Evolutionary conservation across 805 yeast species (phyloP).

Genomic region (Starmerella sirachaensis): DNA sequence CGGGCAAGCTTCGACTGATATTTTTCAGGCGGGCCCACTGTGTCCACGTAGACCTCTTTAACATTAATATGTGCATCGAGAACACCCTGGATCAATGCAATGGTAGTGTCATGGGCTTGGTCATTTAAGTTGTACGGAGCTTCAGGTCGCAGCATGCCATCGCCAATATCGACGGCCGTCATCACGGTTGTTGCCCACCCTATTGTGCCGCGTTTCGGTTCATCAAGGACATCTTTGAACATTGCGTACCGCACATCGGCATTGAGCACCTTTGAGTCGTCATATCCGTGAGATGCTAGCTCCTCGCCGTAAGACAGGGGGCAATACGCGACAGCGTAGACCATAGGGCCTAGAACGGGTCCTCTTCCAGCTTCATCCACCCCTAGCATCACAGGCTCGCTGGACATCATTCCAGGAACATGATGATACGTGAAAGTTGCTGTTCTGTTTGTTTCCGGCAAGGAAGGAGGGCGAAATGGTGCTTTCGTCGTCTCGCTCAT

Average conservation of each 20-base stretch:
- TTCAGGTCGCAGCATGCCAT: conserved; percentile 71
- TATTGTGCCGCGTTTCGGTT: conserved; percentile 33
- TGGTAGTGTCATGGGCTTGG: conserved; percentile 94
- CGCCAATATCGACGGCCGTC: conserved; percentile 76
- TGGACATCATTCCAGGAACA: conserved; percentile 2
- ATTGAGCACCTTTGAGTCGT: conserved; percentile 80
- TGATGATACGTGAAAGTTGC: conserved; percentile 22
- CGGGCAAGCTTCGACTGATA: conserved; percentile 65
- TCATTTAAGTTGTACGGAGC: conserved; percentile 70
- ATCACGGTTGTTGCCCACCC: conserved; percentile 84
- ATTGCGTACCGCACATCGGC: conserved; percentile 56
- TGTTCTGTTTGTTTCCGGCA: conserved; percentile 14
- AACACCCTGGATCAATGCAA: conserved; percentile 57
- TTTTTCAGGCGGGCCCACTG: conserved; percentile 88
- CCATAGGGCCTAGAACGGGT: conserved; percentile 97
- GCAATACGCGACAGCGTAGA: conserved; percentile 79
- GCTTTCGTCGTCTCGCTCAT: not conserved
- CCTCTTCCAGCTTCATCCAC: conserved; percentile 99
- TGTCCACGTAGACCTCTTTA: conserved; percentile 73
- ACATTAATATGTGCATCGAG: conserved; percentile 50
- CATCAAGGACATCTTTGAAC: conserved; percentile 27
- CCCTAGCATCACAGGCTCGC: conserved; percentile 44
- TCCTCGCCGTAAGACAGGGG: conserved; percentile 38
- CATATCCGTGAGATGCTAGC: conserved; percentile 62
- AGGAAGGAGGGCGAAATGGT: conserved; percentile 15